phyloP scores from a whole-genome alignment of 345 rosid species.

The Boechera divaricarpa region DNA sequence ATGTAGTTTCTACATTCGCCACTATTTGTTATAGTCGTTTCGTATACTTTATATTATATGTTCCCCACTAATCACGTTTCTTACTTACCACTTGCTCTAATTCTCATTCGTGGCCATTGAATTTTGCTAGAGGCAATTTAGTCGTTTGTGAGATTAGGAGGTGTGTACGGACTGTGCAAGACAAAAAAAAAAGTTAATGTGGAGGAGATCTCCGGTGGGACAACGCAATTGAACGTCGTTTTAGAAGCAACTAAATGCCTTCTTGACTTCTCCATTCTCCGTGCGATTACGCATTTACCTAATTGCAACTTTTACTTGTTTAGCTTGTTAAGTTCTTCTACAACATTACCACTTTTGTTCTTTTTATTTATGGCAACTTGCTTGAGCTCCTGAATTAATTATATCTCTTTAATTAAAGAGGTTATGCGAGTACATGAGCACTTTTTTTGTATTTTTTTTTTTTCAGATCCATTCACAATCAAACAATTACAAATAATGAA shows the following conservation, averaged over 20 bases:
- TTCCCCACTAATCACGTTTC: background rate
- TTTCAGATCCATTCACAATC: background rate
- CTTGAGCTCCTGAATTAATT: slow-evolving; percentile 16
- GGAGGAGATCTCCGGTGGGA: slow-evolving; percentile 34
- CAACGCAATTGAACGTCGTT: slow-evolving; percentile 32
- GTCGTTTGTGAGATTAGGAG: slow-evolving; percentile 20
- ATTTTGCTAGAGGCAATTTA: background rate
- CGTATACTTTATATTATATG: background rate
- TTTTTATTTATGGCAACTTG: slow-evolving; percentile 22
- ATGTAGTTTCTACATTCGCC: background rate
- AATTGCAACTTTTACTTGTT: slow-evolving; percentile 35
- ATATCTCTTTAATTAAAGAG: background rate
- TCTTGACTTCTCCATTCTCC: slow-evolving; percentile 25
- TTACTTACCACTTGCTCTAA: background rate
- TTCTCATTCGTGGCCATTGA: background rate
- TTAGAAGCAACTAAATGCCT: slow-evolving; percentile 34
- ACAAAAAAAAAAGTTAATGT: slow-evolving; percentile 7
- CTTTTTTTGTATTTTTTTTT: background rate
- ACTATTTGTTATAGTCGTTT: slow-evolving; percentile 1
- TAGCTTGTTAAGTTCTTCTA: slow-evolving; percentile 22
- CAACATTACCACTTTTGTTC: slow-evolving; percentile 27
- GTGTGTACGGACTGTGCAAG: slow-evolving; percentile 40
- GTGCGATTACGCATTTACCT: slow-evolving; percentile 23
- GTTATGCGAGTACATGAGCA: slow-evolving; percentile 1
- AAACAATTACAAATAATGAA: background rate